Conservation (phyloP, 2,329 filamentous ascomycete genomes). For the Fusarium palustre region DNA sequence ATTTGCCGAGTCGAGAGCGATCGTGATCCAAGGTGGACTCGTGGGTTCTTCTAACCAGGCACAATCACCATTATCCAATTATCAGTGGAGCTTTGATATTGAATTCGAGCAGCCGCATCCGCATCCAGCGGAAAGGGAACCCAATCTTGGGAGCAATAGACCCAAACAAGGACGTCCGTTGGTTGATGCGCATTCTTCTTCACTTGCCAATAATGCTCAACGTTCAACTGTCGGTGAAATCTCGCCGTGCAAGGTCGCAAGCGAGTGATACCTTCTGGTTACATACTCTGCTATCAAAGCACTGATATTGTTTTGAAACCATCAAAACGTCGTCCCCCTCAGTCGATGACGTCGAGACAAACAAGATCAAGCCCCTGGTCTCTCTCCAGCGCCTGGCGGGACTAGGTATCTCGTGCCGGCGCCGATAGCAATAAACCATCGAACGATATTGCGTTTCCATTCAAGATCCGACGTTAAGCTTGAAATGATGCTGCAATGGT, state of each 20-base stretch:
- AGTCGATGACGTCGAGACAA: constrained; percentile 32
- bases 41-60: constrained; percentile 21
- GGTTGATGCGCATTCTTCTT: background rate
- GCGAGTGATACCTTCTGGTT: background rate
- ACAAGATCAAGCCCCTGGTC: constrained; percentile 17
- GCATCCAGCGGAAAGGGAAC: constrained; percentile 28
- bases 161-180: background rate
- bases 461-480: constrained; percentile 23
- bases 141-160: background rate
- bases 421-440: constrained; percentile 26
- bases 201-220: background rate
- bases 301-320: constrained; percentile 14
- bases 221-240: background rate
- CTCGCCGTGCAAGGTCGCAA: background rate
- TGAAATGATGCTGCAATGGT: constrained; percentile 7
- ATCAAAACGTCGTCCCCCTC: background rate
- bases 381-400: constrained; percentile 14
- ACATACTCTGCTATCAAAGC: background rate
- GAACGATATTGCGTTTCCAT: constrained; percentile 28
- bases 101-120: constrained; percentile 28
- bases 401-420: constrained; percentile 28
- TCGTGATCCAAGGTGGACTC: constrained; percentile 32
- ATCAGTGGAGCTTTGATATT: constrained; percentile 33
- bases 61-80: constrained; percentile 17
- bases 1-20: constrained; percentile 32